Conservation (phyloP, 202 grass and related monocot genomes). For the Brachypodium distachyon region DNA sequence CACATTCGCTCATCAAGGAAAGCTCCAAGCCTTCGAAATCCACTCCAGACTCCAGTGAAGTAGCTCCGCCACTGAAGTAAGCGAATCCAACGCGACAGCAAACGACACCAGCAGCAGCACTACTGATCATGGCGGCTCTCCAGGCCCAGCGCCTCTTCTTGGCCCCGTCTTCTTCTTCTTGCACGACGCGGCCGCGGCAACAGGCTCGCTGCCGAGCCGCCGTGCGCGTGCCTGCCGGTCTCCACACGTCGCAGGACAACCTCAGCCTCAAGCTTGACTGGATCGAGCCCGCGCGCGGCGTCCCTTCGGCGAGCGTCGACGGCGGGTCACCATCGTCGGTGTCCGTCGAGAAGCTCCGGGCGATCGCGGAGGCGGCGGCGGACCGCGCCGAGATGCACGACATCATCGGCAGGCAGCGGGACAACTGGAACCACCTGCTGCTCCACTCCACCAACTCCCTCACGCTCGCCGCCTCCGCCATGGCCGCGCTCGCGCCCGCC, state of each 20-base stretch:
- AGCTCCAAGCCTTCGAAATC: neutral
- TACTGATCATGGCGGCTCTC: neutral
- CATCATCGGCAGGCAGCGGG: constrained; percentile 61
- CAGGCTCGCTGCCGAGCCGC: constrained; percentile 1
- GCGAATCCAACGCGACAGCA: neutral
- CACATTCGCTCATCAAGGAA: neutral
- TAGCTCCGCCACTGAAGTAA: neutral
- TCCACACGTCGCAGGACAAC: neutral
- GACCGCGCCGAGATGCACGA: constrained; percentile 67
- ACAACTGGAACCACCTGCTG: constrained; percentile 81
- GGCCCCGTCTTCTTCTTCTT: neutral
- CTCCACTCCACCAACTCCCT: constrained; percentile 75
- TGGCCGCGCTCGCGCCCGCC: constrained; percentile 47
- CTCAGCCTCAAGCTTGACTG: neutral
- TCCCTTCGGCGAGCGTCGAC: neutral
- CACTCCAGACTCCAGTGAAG: neutral
- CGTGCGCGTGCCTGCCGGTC: neutral
- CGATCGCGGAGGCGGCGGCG: constrained; percentile 36
- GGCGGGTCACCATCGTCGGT: neutral
- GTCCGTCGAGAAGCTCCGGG: constrained; percentile 17
- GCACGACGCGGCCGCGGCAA: neutral
- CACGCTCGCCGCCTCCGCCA: constrained; percentile 32
- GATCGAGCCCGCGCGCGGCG: neutral
- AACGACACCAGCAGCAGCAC: too few relatives aligned
- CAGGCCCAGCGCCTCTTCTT: constrained; percentile 14